A percentile compares a stretch with the other conserved stretches of the same genome.
Evolutionary conservation across 768 basidiomycete species (phyloP).

Genomic region (Mycena crocata): DNA sequence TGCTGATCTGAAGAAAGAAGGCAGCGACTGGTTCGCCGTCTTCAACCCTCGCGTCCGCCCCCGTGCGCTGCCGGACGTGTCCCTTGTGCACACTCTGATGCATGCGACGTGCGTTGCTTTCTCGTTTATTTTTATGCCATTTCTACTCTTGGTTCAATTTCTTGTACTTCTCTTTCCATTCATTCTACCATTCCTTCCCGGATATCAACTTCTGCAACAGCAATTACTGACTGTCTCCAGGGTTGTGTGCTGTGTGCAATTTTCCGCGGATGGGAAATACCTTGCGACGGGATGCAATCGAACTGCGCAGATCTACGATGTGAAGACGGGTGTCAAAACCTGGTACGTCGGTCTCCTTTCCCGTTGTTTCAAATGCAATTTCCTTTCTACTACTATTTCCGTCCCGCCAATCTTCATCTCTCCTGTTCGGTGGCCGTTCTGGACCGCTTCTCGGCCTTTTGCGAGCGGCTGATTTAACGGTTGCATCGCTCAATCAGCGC

Average conservation of each 20-base stretch:
- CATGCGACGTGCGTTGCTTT: conserved; percentile 76
- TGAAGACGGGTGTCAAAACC: conserved; percentile 85
- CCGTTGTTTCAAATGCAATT: conserved; percentile 1
- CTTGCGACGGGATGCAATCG: conserved; percentile 95
- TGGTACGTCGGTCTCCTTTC: conserved; percentile 65
- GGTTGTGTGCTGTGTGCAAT: conserved; percentile 89
- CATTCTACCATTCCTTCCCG: conserved; percentile 1
- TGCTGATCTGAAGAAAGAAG: conserved; percentile 71
- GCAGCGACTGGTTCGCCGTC: conserved; percentile 86
- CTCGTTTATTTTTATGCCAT: background rate
- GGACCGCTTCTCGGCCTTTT: too few species aligned
- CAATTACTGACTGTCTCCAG: conserved; percentile 39
- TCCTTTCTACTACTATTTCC: too few species aligned
- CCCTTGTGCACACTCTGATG: conserved; percentile 80
- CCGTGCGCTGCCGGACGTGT: conserved; percentile 72
- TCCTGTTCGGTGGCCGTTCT: too few species aligned
- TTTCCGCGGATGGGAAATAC: conserved; percentile 92
- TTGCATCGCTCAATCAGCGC: too few species aligned
- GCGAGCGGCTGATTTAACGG: too few species aligned
- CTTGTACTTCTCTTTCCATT: background rate
- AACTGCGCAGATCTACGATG: conserved; percentile 95
- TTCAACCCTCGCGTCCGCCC: conserved; percentile 81
- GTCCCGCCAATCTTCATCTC: too few species aligned
- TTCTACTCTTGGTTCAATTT: background rate
- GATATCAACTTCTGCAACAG: background rate